Evolutionary conservation across 2,329 filamentous ascomycete genomes (phyloP), one percentile per base, ranked within the genome.

Genomic region (Stachybotrys chartarum): DNA sequence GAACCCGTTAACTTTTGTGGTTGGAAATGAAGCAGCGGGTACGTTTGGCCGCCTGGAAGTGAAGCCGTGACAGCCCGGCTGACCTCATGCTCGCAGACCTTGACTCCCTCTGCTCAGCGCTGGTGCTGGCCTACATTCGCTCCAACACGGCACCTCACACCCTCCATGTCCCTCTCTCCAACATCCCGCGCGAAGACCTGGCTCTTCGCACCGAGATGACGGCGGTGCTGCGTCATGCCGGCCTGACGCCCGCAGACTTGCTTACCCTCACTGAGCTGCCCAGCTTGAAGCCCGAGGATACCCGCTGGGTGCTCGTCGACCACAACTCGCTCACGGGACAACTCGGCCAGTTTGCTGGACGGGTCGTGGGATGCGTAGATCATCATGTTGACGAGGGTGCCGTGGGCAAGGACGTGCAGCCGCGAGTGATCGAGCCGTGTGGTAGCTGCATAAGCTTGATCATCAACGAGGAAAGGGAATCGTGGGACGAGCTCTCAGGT

Each of bases 361-460:
- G 75, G 8, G 79, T 92, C 0, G 71, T 77, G 5, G 87, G 86
- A 5, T 86, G 86, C 59, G 80, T 94, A 54, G 90, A 94, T 69
- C 90, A 94, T 70, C 90, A 94, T 66, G 84, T 81, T 1, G 89
- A 94, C 58, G 90, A 94, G 64, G 68, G 74, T 6, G 72, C 67
- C 7, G 73, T 91, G 0, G 70, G 72, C 0, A 51, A 48, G 2
- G 72, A 78, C 11, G 74, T 74, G 0, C 69, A 77, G 6, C 82
- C 84, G 1, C 77, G 87, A 17, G 71, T 90, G 1, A 77, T 94
- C 18, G 76, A 82, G 59, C 84, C 80, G 54, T 79, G 79, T 55
- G 90, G 89, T 5, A 92, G 88, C 69, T 93, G 90, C 70, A 80
- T 81, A 59, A 90, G 86, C 57, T 73, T 92, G 2, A 77, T 94